Evolutionary conservation across 2,329 filamentous ascomycete genomes (phyloP), one percentile per base, ranked within the genome.

Genomic region (Aspergillus ibericus): DNA sequence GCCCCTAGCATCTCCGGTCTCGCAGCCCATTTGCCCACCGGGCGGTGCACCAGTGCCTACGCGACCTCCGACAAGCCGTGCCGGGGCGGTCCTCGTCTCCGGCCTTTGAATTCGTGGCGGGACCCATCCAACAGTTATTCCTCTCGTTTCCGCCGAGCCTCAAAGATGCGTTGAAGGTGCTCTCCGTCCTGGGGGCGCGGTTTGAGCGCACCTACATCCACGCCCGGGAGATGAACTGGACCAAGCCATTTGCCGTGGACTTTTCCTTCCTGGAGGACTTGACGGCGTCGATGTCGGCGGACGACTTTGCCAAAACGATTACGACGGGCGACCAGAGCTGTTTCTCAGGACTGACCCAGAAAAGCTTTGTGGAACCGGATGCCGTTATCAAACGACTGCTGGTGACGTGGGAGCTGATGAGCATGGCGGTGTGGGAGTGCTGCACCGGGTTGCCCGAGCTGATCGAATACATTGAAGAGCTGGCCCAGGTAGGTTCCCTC

Each of bases 21-120:
- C 63, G 66, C 35, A 77, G 71, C 56, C 76, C 75, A 1, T 77
- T 77, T 58, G 75, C 75, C 16, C 71, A 76, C 56, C 70, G 71
- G 48, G 71, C 72, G 13, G 32, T 78, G 36, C 60, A 69, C 22
- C 64, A 67, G 22, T 73, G 70, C 55, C 57, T 77, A n/a, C 57
- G 59, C n/a, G 56, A 62, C 12, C 38, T 73, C 65, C 32, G 53
- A 64, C 10, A 57, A 56, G 4, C 49, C 29, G 15, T 13, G 36
- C n/a, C 66, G 12, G 55, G 69, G 13, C 50, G 63, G 4, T 54
- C 44, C 1, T 53, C 57, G 5, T 42, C 36, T 27, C 64, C 65
- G 22, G 67, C 65, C 20, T 76, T 74, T 29, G 68, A 70, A 42
- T 78, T 77, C 36, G 72, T 78, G 38, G 66, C 75, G 5, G 68